A percentile compares a stretch with the other conserved stretches of the same genome.
phyloP scores from a whole-genome alignment of 345 rosid genomes.

The Ricinus communis region DNA sequence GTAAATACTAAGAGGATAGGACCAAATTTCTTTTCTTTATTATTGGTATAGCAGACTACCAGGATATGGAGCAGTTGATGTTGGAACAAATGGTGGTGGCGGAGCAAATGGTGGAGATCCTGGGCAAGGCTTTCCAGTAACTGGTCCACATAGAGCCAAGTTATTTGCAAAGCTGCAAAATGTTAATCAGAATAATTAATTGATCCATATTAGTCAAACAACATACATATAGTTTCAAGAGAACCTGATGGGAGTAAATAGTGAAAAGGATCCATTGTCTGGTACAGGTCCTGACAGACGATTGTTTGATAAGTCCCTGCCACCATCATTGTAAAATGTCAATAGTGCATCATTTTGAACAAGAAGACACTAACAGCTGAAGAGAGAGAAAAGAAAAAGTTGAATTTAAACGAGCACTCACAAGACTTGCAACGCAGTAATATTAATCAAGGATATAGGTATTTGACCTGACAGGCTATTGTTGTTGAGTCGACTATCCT shows the following conservation, averaged over 20 bases:
- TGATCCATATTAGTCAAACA: neutral
- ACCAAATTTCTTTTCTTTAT: neutral
- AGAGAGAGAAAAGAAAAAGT: constrained; percentile 9
- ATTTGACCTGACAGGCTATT: constrained; percentile 39
- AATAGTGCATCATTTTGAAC: constrained; percentile 1
- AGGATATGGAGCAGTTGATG: constrained; percentile 67
- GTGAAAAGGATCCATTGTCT: constrained; percentile 34
- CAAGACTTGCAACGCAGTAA: constrained; percentile 36
- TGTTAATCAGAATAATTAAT: constrained; percentile 11
- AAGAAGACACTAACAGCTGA: neutral
- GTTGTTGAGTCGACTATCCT: constrained; percentile 49
- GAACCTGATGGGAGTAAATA: constrained; percentile 41
- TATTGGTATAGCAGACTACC: constrained; percentile 39
- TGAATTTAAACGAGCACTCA: constrained; percentile 23
- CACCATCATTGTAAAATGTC: constrained; percentile 6
- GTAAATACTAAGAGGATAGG: neutral
- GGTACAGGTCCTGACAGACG: constrained; percentile 40
- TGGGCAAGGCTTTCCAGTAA: constrained; percentile 85
- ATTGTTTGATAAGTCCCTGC: constrained; percentile 45
- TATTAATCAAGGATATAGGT: constrained; percentile 40
- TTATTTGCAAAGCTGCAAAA: constrained; percentile 78
- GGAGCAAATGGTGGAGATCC: constrained; percentile 38
- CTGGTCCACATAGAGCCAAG: constrained; percentile 92
- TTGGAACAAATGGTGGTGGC: constrained; percentile 92
- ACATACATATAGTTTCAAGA: neutral